Evolutionary conservation across 1,284 basidiomycete genomes (phyloP).

Genomic region (Apiotrichum veenhuisii): DNA sequence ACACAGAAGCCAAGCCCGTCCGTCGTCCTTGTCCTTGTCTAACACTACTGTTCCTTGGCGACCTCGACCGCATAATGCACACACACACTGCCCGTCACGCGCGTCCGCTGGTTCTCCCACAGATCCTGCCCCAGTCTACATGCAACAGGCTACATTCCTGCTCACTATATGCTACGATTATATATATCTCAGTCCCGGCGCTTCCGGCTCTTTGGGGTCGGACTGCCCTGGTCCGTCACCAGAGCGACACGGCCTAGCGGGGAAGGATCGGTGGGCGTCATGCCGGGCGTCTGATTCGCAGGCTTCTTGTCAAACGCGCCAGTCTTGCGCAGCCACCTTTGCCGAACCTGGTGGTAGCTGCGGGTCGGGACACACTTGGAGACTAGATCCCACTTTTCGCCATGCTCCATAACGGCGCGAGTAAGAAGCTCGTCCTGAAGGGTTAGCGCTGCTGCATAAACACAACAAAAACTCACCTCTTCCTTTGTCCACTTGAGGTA

Average conservation of each 20-base stretch:
- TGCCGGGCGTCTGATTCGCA: background rate
- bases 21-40: no score
- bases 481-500: slow-evolving; percentile 49
- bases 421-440: slow-evolving; percentile 46
- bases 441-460: background rate
- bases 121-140: no score
- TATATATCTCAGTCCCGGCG: background rate
- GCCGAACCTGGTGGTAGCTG: slow-evolving; percentile 48
- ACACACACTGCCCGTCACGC: no score
- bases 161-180: background rate
- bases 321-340: slow-evolving; percentile 46
- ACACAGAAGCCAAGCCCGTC: no score
- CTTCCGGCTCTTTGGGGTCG: slow-evolving; percentile 18
- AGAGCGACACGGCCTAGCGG: slow-evolving; percentile 9
- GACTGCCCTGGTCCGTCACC: slow-evolving; percentile 16
- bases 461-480: slow-evolving; percentile 30
- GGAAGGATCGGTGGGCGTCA: slow-evolving; percentile 12
- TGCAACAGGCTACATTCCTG: background rate
- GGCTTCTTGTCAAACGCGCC: slow-evolving; percentile 49
- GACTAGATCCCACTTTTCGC: slow-evolving; percentile 49
- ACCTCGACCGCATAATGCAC: no score
- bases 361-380: slow-evolving; percentile 46
- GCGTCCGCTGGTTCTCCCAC: no score
- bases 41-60: no score
- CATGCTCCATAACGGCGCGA: slow-evolving; percentile 45